phyloP scores from a whole-genome alignment of 495 filamentous ascomycete genomes.

The Penicillium nucicola region DNA sequence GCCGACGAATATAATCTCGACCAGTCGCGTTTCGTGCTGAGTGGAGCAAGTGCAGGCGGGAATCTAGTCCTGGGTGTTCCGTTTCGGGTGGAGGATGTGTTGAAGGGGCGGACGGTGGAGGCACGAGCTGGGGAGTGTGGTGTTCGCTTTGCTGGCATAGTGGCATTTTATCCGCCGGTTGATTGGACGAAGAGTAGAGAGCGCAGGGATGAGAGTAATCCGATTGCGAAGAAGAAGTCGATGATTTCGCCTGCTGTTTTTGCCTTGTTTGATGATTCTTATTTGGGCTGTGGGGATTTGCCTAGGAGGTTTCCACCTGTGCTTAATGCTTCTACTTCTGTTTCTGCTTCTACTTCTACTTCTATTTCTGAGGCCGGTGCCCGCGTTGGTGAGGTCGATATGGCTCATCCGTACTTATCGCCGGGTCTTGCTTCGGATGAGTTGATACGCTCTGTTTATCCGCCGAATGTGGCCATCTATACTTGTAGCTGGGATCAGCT shows the following conservation, averaged over 20 bases:
- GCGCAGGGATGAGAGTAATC: slow-evolving; percentile 28
- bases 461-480: slow-evolving; percentile 17
- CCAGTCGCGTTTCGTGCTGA: slow-evolving; percentile 54
- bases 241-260: slow-evolving; percentile 10
- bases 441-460: slow-evolving; percentile 12
- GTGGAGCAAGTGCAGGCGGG: slow-evolving; percentile 71
- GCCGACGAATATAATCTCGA: slow-evolving; percentile 49
- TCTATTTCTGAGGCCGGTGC: not conserved
- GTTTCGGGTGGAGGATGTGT: slow-evolving; percentile 47
- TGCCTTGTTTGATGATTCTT: slow-evolving; percentile 19
- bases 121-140: slow-evolving; percentile 13
- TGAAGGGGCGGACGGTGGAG: slow-evolving; percentile 4
- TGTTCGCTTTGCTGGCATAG: slow-evolving; percentile 37
- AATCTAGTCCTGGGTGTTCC: slow-evolving; percentile 72
- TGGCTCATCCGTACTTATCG: slow-evolving; percentile 20
- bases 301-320: slow-evolving; percentile 7
- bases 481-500: slow-evolving; percentile 27
- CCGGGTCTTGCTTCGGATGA: slow-evolving; percentile 11
- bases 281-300: slow-evolving; percentile 8
- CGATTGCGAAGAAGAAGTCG: slow-evolving; percentile 7
- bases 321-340: too few species aligned
- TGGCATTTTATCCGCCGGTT: slow-evolving; percentile 70
- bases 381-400: slow-evolving; percentile 8
- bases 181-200: slow-evolving; percentile 68
- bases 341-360: too few species aligned